Conservation (phyloP, 768 basidiomycete species). For the Serendipita vermifera region DNA sequence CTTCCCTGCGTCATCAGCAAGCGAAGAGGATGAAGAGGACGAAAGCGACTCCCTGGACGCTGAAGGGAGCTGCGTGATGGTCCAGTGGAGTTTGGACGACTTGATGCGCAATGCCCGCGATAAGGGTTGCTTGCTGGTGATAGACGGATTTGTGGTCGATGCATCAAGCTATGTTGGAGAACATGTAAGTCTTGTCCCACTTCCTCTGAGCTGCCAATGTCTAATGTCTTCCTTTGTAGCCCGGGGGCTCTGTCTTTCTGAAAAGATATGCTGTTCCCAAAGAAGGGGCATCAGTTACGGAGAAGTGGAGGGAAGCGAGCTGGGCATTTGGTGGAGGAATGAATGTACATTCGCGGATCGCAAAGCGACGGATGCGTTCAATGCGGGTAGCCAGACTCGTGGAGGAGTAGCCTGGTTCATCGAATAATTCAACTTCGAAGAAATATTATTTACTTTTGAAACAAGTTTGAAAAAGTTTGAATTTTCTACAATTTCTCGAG, state of each 20-base stretch:
- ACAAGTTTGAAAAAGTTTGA: too few relatives aligned
- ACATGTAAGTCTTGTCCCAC: slow-evolving; percentile 40
- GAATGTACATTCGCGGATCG: slow-evolving; percentile 57
- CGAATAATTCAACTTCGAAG: background rate
- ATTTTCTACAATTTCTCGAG: background rate
- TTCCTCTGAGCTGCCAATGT: background rate
- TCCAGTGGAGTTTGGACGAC: slow-evolving; percentile 31
- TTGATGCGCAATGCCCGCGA: slow-evolving; percentile 25
- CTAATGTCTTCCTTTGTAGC: slow-evolving; percentile 29
- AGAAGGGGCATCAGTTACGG: background rate
- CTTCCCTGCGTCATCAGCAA: background rate
- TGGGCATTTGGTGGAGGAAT: slow-evolving; percentile 60
- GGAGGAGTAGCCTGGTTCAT: background rate
- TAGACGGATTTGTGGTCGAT: slow-evolving; percentile 51
- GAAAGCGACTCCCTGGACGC: slow-evolving; percentile 24
- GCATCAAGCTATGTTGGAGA: slow-evolving; percentile 47
- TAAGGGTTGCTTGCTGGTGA: slow-evolving; percentile 37
- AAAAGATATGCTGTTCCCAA: slow-evolving; percentile 33
- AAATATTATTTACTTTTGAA: too few relatives aligned
- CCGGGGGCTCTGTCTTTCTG: slow-evolving; percentile 46
- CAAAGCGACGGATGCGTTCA: slow-evolving; percentile 35
- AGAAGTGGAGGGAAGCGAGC: slow-evolving; percentile 34
- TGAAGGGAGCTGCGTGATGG: slow-evolving; percentile 16
- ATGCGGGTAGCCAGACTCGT: slow-evolving; percentile 31
- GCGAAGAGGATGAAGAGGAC: slow-evolving; percentile 15